Base-by-base conservation (phyloP, 2,329 filamentous ascomycete species). In the Aspergillus proliferans region DNA sequence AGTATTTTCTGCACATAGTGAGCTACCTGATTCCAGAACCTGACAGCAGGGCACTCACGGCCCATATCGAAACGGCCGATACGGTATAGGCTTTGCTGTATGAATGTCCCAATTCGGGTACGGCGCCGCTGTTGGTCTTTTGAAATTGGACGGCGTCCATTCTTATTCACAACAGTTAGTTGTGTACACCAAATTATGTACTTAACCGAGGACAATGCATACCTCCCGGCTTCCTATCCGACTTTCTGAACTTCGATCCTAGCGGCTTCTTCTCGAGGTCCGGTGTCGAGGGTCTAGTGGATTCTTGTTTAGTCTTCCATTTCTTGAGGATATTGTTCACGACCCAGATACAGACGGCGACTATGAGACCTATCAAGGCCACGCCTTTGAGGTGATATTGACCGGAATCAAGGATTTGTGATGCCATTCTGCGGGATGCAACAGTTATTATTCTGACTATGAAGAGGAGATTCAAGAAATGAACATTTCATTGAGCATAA, bases 51-150 rank as follows among this genome's bases (percentile, higher is more conserved):
- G n/a, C 45, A 69, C 67, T 65, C 63, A 72, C 64, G 86, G 86
- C 0, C 87, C 87, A 64, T 88, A 81, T 58, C 85, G 81, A 66
- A 92, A 92, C 0, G 87, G 86, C 5, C 87, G 80, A 68, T 92
- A 92, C 0, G 86, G 85, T 0, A 89, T 77, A 0, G 87, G 87
- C 51, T 85, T 84, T 1, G 85, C 87, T n/a, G 72, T 70, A 21
- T 79, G 73, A 33, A 90, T 65, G 40, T 83, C 82, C 85, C 87
- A 91, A 63, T 81, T 67, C 0, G 81, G 80, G 58, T 87, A 88
- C 0, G 86, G 81, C 0, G 69, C 47, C 4, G 84, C 81, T 1
- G 70, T 63, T 1, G 85, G 84, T 2, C 82, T 73, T 51, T 76
- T 75, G 72, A 85, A 89, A 46, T 70, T 57, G 10, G 74, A 76